These are phyloP conservation scores for Dipodascopsis uninucleata DNA, from an alignment of 805 yeast species.

Conservation along the genomic window DNA sequence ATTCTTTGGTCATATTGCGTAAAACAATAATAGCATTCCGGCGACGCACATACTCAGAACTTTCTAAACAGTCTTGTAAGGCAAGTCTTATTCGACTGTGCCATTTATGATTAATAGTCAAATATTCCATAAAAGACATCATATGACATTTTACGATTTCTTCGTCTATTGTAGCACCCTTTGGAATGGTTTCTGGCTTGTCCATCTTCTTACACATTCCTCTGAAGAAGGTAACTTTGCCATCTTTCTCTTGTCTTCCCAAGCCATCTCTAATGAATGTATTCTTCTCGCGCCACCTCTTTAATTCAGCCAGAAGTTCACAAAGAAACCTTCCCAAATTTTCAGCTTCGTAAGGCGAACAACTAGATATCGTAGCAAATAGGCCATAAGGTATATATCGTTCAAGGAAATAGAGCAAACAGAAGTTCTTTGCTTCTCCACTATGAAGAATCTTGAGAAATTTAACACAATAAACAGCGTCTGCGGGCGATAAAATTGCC, in stretches of 20 bases:
- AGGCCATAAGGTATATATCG: constrained; percentile 44
- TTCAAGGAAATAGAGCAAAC: constrained; percentile 44
- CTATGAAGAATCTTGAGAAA: constrained; percentile 55
- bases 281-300: constrained; percentile 43
- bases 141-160: constrained; percentile 20
- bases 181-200: constrained; percentile 1
- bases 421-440: constrained; percentile 40
- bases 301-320: constrained; percentile 49
- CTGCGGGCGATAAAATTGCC: constrained; percentile 71
- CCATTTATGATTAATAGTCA: constrained; percentile 50
- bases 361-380: constrained; percentile 59
- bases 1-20: constrained; percentile 58
- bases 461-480: constrained; percentile 65
- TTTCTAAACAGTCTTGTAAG: constrained; percentile 43
- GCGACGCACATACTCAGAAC: constrained; percentile 68
- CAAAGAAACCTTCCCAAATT: constrained; percentile 72
- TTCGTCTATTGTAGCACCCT: constrained; percentile 14
- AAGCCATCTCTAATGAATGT: constrained; percentile 36
- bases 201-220: constrained; percentile 2
- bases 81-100: constrained; percentile 50
- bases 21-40: constrained; percentile 75
- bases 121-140: constrained; percentile 38
- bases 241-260: constrained; percentile 28
- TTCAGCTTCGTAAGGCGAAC: constrained; percentile 75
- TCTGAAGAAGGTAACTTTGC: constrained; percentile 19